phyloP scores from a whole-genome alignment of 352 stramenopile species.

The Pythium volutum region DNA sequence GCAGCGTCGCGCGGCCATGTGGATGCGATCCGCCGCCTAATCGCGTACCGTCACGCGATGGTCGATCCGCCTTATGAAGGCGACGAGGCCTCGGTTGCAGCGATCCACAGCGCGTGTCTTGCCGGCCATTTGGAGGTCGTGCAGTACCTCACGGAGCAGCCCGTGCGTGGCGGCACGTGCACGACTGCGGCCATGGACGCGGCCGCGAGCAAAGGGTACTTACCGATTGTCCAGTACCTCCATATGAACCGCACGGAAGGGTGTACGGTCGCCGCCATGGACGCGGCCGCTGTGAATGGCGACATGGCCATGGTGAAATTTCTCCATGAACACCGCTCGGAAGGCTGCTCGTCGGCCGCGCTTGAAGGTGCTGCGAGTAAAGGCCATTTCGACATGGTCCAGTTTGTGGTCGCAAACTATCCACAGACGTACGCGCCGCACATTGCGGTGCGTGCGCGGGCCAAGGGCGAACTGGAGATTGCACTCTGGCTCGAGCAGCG shows the following conservation, averaged over 20 bases:
- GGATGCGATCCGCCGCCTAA: slow-evolving; percentile 24
- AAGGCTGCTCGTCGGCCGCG: slow-evolving; percentile 18
- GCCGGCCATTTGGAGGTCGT: slow-evolving; percentile 22
- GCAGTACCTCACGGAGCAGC: slow-evolving; percentile 21
- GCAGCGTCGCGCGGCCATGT: slow-evolving; percentile 31
- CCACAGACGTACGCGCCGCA: slow-evolving; percentile 9
- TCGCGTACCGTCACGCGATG: neutral
- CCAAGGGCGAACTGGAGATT: slow-evolving; percentile 21
- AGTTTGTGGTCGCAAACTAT: slow-evolving; percentile 37
- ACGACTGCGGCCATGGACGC: slow-evolving; percentile 37
- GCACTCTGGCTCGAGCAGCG: slow-evolving; percentile 17
- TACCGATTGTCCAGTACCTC: slow-evolving; percentile 32
- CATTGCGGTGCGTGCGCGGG: slow-evolving; percentile 1
- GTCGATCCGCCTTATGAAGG: neutral
- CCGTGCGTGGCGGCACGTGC: slow-evolving; percentile 25
- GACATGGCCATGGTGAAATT: slow-evolving; percentile 14
- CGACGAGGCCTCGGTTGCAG: slow-evolving; percentile 4
- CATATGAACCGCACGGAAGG: slow-evolving; percentile 28
- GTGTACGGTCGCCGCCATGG: slow-evolving; percentile 32
- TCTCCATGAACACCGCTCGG: slow-evolving; percentile 7
- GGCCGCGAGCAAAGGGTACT: slow-evolving; percentile 23
- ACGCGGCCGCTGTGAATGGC: slow-evolving; percentile 26
- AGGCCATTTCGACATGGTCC: slow-evolving; percentile 34
- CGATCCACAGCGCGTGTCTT: slow-evolving; percentile 14
- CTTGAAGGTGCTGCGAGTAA: slow-evolving; percentile 29